Conservation (phyloP, 169 alveolate species). For the Plasmodium fragile region DNA sequence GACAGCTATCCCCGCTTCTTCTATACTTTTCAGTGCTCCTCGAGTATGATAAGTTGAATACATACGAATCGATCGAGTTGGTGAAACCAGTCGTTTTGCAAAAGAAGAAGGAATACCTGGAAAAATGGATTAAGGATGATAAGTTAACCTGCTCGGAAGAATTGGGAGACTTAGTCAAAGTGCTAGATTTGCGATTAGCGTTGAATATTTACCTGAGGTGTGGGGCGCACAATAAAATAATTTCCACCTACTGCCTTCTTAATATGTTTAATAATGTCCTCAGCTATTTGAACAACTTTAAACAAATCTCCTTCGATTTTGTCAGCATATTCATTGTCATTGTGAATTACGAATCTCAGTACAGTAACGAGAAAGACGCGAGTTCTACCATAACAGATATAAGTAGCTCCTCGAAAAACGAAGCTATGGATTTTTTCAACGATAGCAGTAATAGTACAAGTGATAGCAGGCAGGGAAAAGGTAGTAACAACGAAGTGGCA, state of each 20-base stretch:
- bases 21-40: slow-evolving; percentile 97
- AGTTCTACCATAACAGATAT: slow-evolving; percentile 68
- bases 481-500: slow-evolving; percentile 36
- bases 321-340: slow-evolving; percentile 80
- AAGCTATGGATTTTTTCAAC: slow-evolving; percentile 65
- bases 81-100: slow-evolving; percentile 97
- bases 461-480: slow-evolving; percentile 9
- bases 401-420: slow-evolving; percentile 76
- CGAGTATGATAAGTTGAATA: slow-evolving; percentile 96
- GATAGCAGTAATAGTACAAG: slow-evolving; percentile 24
- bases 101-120: slow-evolving; percentile 92
- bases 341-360: slow-evolving; percentile 77
- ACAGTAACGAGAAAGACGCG: slow-evolving; percentile 80
- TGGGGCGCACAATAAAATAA: slow-evolving; percentile 84
- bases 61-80: slow-evolving; percentile 96
- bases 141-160: slow-evolving; percentile 98
- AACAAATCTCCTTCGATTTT: slow-evolving; percentile 82
- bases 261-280: slow-evolving; percentile 95
- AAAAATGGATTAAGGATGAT: slow-evolving; percentile 97
- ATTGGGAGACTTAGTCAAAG: slow-evolving; percentile 96
- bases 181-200: slow-evolving; percentile 94
- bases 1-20: slow-evolving; percentile 91
- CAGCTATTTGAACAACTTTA: slow-evolving; percentile 89
- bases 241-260: slow-evolving; percentile 93
- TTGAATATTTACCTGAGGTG: slow-evolving; percentile 90